These are phyloP conservation scores for Solanum hybrid DNA, from an alignment of 305 asterid species.

Conservation along the genomic window DNA sequence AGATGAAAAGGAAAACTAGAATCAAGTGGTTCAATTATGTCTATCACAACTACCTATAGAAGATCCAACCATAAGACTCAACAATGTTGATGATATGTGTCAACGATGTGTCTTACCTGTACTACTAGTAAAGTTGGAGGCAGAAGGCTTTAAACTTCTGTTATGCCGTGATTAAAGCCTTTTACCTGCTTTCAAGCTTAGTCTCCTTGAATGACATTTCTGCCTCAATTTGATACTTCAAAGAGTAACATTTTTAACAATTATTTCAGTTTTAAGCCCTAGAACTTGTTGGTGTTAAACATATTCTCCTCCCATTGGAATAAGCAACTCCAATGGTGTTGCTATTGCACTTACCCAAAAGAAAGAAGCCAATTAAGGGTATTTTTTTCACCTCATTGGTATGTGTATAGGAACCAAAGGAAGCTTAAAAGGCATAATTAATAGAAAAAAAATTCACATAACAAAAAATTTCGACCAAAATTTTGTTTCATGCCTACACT, in stretches of 20 bases:
- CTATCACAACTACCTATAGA: neutral
- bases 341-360: neutral
- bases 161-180: neutral
- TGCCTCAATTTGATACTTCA: neutral
- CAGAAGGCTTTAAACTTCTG: neutral
- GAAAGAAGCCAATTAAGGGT: neutral
- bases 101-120: neutral
- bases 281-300: neutral
- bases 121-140: neutral
- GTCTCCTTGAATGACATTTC: neutral
- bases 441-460: neutral
- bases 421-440: neutral
- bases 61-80: neutral
- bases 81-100: neutral
- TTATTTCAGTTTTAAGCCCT: neutral
- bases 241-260: neutral
- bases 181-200: neutral
- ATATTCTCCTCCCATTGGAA: neutral
- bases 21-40: neutral
- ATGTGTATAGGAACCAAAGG: neutral
- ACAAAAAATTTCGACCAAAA: neutral
- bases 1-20: neutral
- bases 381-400: neutral
- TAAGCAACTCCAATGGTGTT: neutral
- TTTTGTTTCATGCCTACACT: neutral